A percentile compares a stretch with the other conserved stretches of the same genome.
These are phyloP conservation scores for Tephrocybe sp. DNA, from an alignment of 768 basidiomycete species.

Conservation along the genomic window DNA sequence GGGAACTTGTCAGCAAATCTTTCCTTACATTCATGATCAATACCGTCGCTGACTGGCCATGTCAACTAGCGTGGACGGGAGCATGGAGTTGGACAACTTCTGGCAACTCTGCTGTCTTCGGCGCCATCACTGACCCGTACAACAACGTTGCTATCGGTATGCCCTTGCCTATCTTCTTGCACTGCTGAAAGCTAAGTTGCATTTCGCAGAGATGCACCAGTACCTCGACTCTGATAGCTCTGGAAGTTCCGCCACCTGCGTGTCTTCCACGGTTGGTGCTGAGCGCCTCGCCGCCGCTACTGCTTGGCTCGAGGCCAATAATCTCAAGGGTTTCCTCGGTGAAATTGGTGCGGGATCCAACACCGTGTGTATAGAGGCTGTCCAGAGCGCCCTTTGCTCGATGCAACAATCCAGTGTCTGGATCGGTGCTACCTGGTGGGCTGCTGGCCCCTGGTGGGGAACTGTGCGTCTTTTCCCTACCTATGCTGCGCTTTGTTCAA, in stretches of 20 bases:
- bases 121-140: conserved; percentile 54
- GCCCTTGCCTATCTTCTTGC: conserved; percentile 13
- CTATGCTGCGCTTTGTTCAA: not conserved
- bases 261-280: conserved; percentile 58
- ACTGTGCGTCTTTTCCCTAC: conserved; percentile 38
- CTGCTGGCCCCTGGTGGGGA: conserved; percentile 65
- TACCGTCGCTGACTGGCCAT: conserved; percentile 5
- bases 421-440: conserved; percentile 58
- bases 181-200: not conserved
- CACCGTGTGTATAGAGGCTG: conserved; percentile 43
- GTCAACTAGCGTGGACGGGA: conserved; percentile 49
- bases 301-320: conserved; percentile 56
- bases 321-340: conserved; percentile 64
- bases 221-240: conserved; percentile 69
- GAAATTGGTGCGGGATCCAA: conserved; percentile 59
- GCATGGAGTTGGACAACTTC: conserved; percentile 63
- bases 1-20: conserved; percentile 36
- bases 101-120: conserved; percentile 56
- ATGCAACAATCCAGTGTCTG: conserved; percentile 63
- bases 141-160: conserved; percentile 61
- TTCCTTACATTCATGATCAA: not conserved
- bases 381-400: conserved; percentile 54
- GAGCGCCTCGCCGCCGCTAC: conserved; percentile 59
- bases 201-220: conserved; percentile 61
- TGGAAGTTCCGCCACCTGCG: conserved; percentile 53